phyloP scores from a whole-genome alignment of 83 land plant genomes.

The Picea abies region DNA sequence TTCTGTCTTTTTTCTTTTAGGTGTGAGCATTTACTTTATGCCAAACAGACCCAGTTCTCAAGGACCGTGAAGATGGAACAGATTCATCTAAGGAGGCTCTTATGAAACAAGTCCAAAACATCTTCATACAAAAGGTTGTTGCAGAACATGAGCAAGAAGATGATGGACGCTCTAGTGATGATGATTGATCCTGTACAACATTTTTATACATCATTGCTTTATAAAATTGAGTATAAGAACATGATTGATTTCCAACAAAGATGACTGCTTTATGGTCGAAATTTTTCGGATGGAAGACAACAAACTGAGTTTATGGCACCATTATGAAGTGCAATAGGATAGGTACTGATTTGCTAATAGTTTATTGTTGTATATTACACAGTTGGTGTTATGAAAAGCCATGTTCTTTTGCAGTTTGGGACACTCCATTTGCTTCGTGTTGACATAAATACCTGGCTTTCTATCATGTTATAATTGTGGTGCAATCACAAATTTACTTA shows the following conservation, averaged over 20 bases:
- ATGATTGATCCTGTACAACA: constrained; percentile 11
- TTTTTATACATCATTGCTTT: neutral
- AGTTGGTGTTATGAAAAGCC: neutral
- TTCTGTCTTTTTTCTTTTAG: constrained; percentile 41
- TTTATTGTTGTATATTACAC: neutral
- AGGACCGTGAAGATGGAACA: constrained; percentile 62
- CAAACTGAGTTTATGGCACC: neutral
- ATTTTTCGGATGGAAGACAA: neutral
- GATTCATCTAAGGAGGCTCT: constrained; percentile 53
- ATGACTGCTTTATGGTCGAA: neutral
- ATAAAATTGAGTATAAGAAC: neutral
- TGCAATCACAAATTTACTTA: neutral
- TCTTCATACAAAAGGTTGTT: constrained; percentile 72
- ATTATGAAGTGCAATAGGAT: neutral
- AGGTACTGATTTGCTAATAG: neutral
- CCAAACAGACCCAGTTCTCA: constrained; percentile 86
- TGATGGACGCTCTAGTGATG: constrained; percentile 72
- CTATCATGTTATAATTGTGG: neutral
- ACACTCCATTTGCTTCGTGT: neutral
- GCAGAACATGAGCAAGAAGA: constrained; percentile 72
- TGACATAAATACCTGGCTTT: neutral
- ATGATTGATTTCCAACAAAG: neutral
- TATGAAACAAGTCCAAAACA: constrained; percentile 57
- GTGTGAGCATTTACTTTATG: constrained; percentile 90
- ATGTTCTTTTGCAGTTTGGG: neutral